Conservation (phyloP, 768 basidiomycete genomes). For the Macrolepiota albuminosa region DNA sequence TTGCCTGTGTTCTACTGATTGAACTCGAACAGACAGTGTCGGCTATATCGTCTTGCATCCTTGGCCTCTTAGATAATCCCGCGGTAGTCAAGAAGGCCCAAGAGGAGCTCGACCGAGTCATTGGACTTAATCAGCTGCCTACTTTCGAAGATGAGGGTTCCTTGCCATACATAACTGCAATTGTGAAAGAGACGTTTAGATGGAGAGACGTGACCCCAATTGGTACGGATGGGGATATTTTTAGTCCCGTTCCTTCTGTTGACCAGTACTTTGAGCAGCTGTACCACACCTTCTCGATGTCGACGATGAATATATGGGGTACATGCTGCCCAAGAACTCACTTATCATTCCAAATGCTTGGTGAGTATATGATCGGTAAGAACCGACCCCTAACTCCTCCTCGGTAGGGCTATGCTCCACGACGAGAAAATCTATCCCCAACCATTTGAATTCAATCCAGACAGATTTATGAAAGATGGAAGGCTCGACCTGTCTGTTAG, state of each 20-base stretch:
- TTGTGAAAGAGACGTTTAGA: constrained; percentile 28
- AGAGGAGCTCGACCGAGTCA: constrained; percentile 25
- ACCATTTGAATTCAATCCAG: constrained; percentile 29
- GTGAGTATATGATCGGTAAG: constrained; percentile 14
- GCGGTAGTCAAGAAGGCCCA: constrained; percentile 24
- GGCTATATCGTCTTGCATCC: constrained; percentile 20
- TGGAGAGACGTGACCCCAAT: constrained; percentile 21
- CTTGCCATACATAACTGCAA: constrained; percentile 28
- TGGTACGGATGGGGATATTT: constrained; percentile 10
- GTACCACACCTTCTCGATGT: constrained; percentile 23
- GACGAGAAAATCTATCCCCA: constrained; percentile 28
- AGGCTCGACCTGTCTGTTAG: constrained; percentile 13
- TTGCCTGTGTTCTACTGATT: background rate
- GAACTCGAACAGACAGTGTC: constrained; percentile 19
- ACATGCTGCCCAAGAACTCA: constrained; percentile 28
- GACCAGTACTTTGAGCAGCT: constrained; percentile 14
- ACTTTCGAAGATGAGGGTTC: constrained; percentile 21
- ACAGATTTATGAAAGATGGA: constrained; percentile 28
- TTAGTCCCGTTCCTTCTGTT: background rate
- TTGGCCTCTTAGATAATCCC: constrained; percentile 26
- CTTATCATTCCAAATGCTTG: constrained; percentile 26
- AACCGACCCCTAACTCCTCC: background rate
- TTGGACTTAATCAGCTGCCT: constrained; percentile 25
- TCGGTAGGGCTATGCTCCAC: constrained; percentile 28
- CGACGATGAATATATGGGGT: constrained; percentile 32